Evolutionary conservation across 371 early-diverging fungal species (phyloP).

Genomic region (Mortierella sp.): DNA sequence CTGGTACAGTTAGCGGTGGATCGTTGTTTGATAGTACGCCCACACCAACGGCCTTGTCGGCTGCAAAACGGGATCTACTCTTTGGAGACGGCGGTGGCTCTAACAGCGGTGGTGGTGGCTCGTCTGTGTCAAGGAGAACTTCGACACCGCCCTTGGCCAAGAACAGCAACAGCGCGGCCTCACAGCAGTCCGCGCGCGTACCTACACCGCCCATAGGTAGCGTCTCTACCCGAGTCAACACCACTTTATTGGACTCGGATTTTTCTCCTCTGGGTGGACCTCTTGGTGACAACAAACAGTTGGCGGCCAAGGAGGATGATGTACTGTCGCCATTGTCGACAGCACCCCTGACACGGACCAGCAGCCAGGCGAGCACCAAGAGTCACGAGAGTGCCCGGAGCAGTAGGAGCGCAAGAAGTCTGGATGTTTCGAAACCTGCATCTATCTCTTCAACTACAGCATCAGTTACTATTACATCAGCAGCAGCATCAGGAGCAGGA

Average conservation of each 20-base stretch:
- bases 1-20: background rate
- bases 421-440: slow-evolving; percentile 24
- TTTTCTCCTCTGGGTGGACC: slow-evolving; percentile 28
- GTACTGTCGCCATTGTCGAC: slow-evolving; percentile 25
- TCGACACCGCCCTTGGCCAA: slow-evolving; percentile 46
- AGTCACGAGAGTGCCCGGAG: slow-evolving; percentile 47
- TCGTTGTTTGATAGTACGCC: slow-evolving; percentile 43
- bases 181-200: slow-evolving; percentile 23
- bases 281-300: slow-evolving; percentile 4
- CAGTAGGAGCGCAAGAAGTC: slow-evolving; percentile 27
- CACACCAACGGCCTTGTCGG: slow-evolving; percentile 28
- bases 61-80: slow-evolving; percentile 44
- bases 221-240: background rate
- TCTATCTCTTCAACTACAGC: background rate
- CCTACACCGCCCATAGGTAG: slow-evolving; percentile 28
- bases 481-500: background rate
- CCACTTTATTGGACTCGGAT: slow-evolving; percentile 32
- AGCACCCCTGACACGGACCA: slow-evolving; percentile 46
- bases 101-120: background rate
- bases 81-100: slow-evolving; percentile 33
- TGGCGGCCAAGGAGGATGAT: slow-evolving; percentile 19
- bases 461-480: background rate
- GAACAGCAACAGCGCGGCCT: slow-evolving; percentile 5
- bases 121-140: slow-evolving; percentile 29
- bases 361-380: slow-evolving; percentile 42